These are phyloP conservation scores for Vitis riparia DNA, from an alignment of 164 flowering plant species.

Conservation along the genomic window DNA sequence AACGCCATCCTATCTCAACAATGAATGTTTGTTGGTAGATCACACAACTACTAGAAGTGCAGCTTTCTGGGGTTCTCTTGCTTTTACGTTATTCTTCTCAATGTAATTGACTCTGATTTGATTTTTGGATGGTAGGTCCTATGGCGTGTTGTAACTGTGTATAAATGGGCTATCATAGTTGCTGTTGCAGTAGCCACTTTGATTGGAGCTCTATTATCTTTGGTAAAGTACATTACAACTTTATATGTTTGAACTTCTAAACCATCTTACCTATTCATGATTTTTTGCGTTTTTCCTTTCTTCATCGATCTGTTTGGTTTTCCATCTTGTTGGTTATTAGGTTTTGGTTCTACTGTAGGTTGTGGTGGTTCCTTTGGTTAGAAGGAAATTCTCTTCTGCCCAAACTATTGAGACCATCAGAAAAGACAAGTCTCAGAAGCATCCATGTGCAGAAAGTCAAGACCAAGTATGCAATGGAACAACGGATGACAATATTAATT, in stretches of 20 bases:
- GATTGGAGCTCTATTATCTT: slow-evolving; percentile 24
- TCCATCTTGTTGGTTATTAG: background rate
- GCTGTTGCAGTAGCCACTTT: slow-evolving; percentile 22
- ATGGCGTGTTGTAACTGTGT: slow-evolving; percentile 4
- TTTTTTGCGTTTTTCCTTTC: no score
- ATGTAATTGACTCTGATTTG: no score
- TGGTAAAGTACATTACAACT: slow-evolving; percentile 10
- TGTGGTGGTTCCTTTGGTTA: slow-evolving; percentile 25
- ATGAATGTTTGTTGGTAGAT: no score
- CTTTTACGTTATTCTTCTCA: no score
- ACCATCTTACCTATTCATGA: no score
- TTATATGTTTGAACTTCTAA: background rate
- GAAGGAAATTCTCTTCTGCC: slow-evolving; percentile 4
- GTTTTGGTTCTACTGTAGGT: background rate
- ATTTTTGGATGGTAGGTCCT: slow-evolving; percentile 15
- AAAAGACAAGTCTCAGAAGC: background rate
- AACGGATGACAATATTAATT: slow-evolving; percentile 6
- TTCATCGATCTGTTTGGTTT: background rate
- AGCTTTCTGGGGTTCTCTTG: no score
- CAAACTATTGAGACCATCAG: background rate
- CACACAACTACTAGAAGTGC: no score
- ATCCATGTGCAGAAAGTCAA: background rate
- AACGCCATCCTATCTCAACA: no score
- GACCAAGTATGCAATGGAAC: background rate
- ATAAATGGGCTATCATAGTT: slow-evolving; percentile 14